Base-by-base conservation (phyloP, 805 yeast species). In the Yarrowia keelungensis region DNA sequence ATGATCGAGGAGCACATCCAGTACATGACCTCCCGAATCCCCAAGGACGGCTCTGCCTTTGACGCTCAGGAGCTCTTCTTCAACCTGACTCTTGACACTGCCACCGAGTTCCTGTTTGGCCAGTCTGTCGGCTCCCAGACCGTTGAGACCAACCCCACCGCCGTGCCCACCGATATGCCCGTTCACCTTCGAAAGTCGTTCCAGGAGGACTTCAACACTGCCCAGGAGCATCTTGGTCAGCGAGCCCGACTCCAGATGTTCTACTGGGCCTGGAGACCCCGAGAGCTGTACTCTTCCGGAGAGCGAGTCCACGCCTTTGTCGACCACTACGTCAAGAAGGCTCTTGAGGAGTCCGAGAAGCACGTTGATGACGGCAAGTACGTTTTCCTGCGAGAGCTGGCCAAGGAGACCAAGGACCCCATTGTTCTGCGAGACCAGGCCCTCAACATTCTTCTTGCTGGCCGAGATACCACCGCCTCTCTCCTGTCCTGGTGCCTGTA, bases 391-490 rank as follows among this genome's bases (percentile, higher is more conserved):
- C 78, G 79, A 61, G 86, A 83, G 72, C 79, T 84, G 70, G 83
- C 79, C 61, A 81, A 81, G 74, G 82, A 83, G 74, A 83, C 86
- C 15, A 78, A 81, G 69, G 82, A 85, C 72, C 83, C 84, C 22
- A 75, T 70, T 66, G 79, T 80, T 16, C 81, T 84, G 69, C 78
- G 86, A 64, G 85, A 83, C 73, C 87, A 85, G 75, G 78, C 83
- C 49, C 77, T 84, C 74, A 84, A 83, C 73, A 81, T 85, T 69
- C 78, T 84, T 69, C 74, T 84, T 26, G 87, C 87, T 16, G 87
- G 86, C 39, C 79, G 87, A 72, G 87, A 85, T 72, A 84, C 87
- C 54, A 84, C 87, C 14, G 87, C 87, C 10, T 81, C 83, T 4
- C 76, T 83, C 43, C 79, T 84, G 69, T 79, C 85, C n/a, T 83